These are phyloP conservation scores for Axilococcus clingmanii DNA, from an alignment of 139 green algal species.

Conservation along the genomic window DNA sequence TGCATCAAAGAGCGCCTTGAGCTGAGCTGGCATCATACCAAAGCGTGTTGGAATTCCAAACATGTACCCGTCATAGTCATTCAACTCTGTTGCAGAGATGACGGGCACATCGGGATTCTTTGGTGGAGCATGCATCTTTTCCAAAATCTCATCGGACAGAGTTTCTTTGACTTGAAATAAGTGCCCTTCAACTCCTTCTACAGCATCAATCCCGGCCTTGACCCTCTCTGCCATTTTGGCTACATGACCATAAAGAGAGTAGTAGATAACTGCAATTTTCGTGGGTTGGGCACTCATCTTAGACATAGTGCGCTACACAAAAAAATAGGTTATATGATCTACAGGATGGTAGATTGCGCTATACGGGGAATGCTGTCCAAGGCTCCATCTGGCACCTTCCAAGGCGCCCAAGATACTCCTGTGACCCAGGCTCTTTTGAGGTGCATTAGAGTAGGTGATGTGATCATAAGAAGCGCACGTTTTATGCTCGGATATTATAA, in stretches of 20 bases:
- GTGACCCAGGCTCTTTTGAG: too few species aligned
- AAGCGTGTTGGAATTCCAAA: conserved; percentile 42
- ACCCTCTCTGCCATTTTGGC: conserved; percentile 27
- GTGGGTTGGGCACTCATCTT: background rate
- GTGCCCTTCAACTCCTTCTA: conserved; percentile 12
- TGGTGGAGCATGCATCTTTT: conserved; percentile 43
- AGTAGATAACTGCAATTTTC: conserved; percentile 14
- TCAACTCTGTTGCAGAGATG: conserved; percentile 20
- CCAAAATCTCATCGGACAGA: conserved; percentile 33
- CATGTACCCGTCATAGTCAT: conserved; percentile 36
- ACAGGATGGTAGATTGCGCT: too few species aligned
- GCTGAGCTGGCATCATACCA: conserved; percentile 9
- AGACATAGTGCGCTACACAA: background rate
- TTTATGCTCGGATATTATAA: too few species aligned
- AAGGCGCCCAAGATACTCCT: too few species aligned
- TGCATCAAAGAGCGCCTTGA: conserved; percentile 45
- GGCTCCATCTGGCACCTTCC: too few species aligned
- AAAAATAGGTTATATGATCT: background rate
- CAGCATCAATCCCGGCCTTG: conserved; percentile 22
- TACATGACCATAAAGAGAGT: conserved; percentile 40
- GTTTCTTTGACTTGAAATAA: conserved; percentile 32
- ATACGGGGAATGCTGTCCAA: too few species aligned
- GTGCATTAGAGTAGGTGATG: too few species aligned
- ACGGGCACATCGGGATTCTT: conserved; percentile 42
- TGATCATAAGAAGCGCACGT: too few species aligned